A percentile compares a stretch with the other conserved stretches of the same genome.
Conservation (phyloP, 352 stramenopile genomes). For the Pythium sp. region DNA sequence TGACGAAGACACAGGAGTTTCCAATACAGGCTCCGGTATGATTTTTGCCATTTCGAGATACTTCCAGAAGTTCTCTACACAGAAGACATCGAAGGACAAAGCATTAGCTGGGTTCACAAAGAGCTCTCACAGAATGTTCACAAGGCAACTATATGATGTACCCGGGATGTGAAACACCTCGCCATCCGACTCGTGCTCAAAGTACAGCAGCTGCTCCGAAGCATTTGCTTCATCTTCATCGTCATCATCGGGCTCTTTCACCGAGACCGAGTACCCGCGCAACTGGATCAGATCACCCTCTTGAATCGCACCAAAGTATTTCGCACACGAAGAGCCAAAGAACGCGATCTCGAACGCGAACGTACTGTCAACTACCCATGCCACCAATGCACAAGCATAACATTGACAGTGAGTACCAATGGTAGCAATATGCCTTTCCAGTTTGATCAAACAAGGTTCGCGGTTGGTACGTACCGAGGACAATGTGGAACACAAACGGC, state of each 20-base stretch:
- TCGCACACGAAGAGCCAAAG: constrained; percentile 61
- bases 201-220: constrained; percentile 22
- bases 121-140: too few species aligned
- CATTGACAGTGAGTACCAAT: background rate
- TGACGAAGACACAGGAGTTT: background rate
- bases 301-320: constrained; percentile 45
- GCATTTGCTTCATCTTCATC: constrained; percentile 11
- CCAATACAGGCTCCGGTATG: constrained; percentile 15
- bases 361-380: constrained; percentile 36
- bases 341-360: constrained; percentile 57
- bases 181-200: constrained; percentile 31
- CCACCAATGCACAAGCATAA: background rate
- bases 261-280: constrained; percentile 32
- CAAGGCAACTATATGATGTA: constrained; percentile 11
- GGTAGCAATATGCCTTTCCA: background rate
- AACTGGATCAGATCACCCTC: constrained; percentile 67
- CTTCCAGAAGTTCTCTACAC: constrained; percentile 56
- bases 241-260: constrained; percentile 14
- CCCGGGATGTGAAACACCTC: constrained; percentile 34
- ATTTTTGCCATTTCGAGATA: constrained; percentile 36
- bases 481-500: constrained; percentile 64
- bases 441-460: constrained; percentile 3
- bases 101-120: too few species aligned
- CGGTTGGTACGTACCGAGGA: constrained; percentile 33
- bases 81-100: too few species aligned